phyloP scores from a whole-genome alignment of 768 basidiomycete genomes.

The Boletus coccyginus region DNA sequence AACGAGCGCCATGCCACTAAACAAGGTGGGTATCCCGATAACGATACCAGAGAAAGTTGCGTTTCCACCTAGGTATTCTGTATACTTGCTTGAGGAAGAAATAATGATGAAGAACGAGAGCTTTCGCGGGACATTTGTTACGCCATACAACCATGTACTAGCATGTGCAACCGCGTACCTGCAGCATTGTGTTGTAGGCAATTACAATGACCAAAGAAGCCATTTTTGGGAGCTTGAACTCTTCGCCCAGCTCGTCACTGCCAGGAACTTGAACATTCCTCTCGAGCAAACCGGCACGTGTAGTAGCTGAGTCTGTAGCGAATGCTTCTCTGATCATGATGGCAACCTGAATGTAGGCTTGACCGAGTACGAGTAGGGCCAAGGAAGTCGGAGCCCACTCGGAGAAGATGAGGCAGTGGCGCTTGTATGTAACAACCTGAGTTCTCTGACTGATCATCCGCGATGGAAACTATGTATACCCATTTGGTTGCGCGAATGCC shows the following conservation, averaged over 20 bases:
- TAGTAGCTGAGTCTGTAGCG: neutral
- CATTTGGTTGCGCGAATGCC: no score
- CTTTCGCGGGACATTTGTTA: conserved; percentile 30
- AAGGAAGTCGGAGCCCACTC: neutral
- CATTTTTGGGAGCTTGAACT: conserved; percentile 48
- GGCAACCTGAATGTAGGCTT: neutral
- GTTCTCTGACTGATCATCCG: no score
- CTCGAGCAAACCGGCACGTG: neutral
- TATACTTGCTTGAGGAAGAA: conserved; percentile 63
- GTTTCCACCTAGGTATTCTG: conserved; percentile 59
- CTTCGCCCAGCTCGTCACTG: conserved; percentile 14
- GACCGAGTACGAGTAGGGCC: neutral
- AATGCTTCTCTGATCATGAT: neutral
- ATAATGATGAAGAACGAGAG: conserved; percentile 69
- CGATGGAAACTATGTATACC: no score
- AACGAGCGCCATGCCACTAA: conserved; percentile 56
- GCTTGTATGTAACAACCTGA: neutral
- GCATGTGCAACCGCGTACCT: conserved; percentile 32
- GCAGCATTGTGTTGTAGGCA: conserved; percentile 41
- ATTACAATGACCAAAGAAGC: conserved; percentile 47
- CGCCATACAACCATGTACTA: neutral
- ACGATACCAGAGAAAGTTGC: conserved; percentile 68
- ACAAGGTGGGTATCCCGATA: conserved; percentile 63
- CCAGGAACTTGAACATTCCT: neutral
- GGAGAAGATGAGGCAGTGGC: neutral